Evolutionary conservation across 257 asterid species (phyloP), one percentile per base, ranked within the genome.

Genomic region (Leonotis leonurus): DNA sequence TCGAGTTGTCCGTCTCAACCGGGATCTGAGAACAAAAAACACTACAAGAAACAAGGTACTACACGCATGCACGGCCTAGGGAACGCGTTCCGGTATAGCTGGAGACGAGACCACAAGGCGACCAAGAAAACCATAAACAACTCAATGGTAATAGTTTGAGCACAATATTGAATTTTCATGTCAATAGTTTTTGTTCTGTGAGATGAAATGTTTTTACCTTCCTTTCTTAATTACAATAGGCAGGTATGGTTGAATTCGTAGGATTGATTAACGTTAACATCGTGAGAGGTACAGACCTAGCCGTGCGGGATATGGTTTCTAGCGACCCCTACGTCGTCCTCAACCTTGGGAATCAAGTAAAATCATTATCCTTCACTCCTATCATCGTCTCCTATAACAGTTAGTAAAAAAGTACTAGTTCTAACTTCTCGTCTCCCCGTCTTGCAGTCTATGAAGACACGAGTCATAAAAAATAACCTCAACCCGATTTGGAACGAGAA

Each of bases 401-500:
- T 39, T 64, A 20, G 48, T 16, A 18, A 26, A 18, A 26, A 6
- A 32, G 21, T 56, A n/a, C n/a, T n/a, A n/a, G n/a, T n/a, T n/a
- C n/a, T 2, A 8, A 11, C 68, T 43, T 40, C 62, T 44, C n/a
- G n/a, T n/a, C n/a, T n/a, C n/a, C n/a, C n/a, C n/a, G n/a, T 60
- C 13, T 67, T 80, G 78, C 87, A 90, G 97, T 62, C 83, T 3
- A 80, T 82, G 77, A 90, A 82, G 88, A 90, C 97, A 1, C 85
- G 86, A 25, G 97, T 88, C 46, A 83, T 90, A 67, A 90, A 84
- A 86, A 90, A 88, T 54, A 90, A 88, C 68, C 94, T 90, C 67
- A 90, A 90, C 75, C 98, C 98, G 3, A 90, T 90, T 5, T 90
- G 98, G 98, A 90, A 90, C 45, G 98, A 90, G 74, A 77, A 79